Conservation (phyloP, 2,329 filamentous ascomycete genomes). For the Teratosphaeria epicoccoides region DNA sequence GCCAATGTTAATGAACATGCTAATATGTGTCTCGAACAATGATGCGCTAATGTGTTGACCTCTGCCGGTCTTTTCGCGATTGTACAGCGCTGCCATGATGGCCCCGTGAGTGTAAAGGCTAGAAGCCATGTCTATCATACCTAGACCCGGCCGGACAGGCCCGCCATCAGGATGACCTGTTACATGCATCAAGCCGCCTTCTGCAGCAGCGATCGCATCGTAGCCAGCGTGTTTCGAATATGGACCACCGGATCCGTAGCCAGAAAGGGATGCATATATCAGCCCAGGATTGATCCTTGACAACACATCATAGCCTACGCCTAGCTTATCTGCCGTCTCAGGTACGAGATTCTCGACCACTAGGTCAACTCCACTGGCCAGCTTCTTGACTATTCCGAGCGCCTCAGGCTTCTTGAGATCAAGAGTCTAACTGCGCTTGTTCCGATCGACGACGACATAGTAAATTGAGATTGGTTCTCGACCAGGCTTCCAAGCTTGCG, state of each 20-base stretch:
- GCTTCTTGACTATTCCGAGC: constrained; percentile 23
- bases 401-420: constrained; percentile 31
- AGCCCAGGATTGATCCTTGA: constrained; percentile 29
- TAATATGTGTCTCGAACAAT: constrained; percentile 37
- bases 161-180: constrained; percentile 33
- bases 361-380: constrained; percentile 31
- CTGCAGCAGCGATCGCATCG: constrained; percentile 36
- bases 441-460: constrained; percentile 36
- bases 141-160: constrained; percentile 34
- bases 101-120: constrained; percentile 38
- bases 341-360: constrained; percentile 37
- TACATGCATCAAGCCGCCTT: constrained; percentile 35
- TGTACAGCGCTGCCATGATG: constrained; percentile 33
- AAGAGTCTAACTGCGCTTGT: constrained; percentile 33
- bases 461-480: constrained; percentile 24
- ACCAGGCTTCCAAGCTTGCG: constrained; percentile 15
- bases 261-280: constrained; percentile 36
- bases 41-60: constrained; percentile 37
- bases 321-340: constrained; percentile 32
- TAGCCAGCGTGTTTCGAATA: constrained; percentile 35
- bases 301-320: constrained; percentile 32
- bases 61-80: constrained; percentile 28
- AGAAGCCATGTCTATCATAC: constrained; percentile 36
- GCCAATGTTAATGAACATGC: constrained; percentile 34
- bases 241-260: constrained; percentile 34